A percentile compares a stretch with the other conserved stretches of the same genome.
These are phyloP conservation scores for Cercospora sp. DNA, from an alignment of 2,329 filamentous ascomycete species.

Conservation along the genomic window DNA sequence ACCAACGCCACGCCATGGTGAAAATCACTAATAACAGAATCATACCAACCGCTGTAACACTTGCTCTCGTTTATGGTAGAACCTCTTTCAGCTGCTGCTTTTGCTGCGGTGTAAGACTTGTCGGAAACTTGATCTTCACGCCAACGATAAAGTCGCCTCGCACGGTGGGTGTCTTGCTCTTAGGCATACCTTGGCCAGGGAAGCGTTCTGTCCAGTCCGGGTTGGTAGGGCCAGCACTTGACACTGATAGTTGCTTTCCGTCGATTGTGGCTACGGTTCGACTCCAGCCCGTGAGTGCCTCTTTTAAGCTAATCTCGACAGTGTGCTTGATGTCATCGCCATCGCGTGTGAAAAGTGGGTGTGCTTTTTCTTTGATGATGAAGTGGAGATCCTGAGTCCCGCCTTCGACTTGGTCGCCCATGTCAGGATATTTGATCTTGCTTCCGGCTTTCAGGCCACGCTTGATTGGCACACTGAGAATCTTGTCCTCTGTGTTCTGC, in stretches of 20 bases:
- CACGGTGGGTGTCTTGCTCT: constrained; percentile 81
- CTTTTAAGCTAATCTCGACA: constrained; percentile 83
- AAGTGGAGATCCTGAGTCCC: constrained; percentile 95
- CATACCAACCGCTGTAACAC: not conserved
- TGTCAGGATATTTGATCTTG: constrained; percentile 96
- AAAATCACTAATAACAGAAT: not conserved
- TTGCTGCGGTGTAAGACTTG: constrained; percentile 70
- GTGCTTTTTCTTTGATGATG: constrained; percentile 90
- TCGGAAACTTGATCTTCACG: constrained; percentile 92
- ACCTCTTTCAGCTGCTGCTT: constrained; percentile 81
- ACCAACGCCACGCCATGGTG: constrained; percentile 13
- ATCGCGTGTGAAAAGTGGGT: constrained; percentile 79
- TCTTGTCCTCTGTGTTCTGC: constrained; percentile 81
- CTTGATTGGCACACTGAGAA: constrained; percentile 93
- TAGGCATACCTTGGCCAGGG: constrained; percentile 88
- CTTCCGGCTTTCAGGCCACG: constrained; percentile 92
- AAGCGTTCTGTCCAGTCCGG: constrained; percentile 80
- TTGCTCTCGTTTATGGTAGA: constrained; percentile 48
- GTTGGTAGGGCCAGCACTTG: constrained; percentile 79
- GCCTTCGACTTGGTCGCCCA: constrained; percentile 97
- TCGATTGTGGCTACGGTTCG: constrained; percentile 93
- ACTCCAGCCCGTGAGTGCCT: constrained; percentile 91
- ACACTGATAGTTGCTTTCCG: constrained; percentile 76
- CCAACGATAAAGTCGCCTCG: constrained; percentile 86
- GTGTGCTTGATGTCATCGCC: constrained; percentile 82